phyloP scores from a whole-genome alignment of 768 basidiomycete species.

The Auricularia heimuer region DNA sequence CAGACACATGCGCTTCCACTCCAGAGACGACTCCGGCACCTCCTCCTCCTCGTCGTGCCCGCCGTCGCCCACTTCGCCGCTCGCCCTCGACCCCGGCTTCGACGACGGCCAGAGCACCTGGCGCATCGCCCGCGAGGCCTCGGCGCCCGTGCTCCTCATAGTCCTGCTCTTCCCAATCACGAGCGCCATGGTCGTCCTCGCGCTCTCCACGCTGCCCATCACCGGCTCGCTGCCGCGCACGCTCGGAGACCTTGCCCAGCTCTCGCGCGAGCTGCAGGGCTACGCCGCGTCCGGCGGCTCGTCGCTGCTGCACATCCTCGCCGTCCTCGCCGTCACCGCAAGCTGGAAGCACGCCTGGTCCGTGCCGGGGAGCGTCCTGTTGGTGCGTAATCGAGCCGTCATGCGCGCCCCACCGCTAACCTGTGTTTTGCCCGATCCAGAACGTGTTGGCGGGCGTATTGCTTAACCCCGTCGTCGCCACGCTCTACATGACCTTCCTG shows the following conservation, averaged over 20 bases:
- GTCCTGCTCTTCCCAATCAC: constrained; percentile 63
- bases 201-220: constrained; percentile 51
- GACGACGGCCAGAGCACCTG: constrained; percentile 30
- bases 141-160: constrained; percentile 55
- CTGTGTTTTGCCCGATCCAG: constrained; percentile 28
- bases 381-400: constrained; percentile 40
- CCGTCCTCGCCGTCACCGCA: constrained; percentile 72
- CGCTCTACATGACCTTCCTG: constrained; percentile 69
- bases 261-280: constrained; percentile 65
- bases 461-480: constrained; percentile 74
- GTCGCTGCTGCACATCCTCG: constrained; percentile 66
- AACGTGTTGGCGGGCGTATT: constrained; percentile 86
- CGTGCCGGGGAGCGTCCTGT: constrained; percentile 85
- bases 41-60: constrained; percentile 31
- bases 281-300: constrained; percentile 63
- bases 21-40: constrained; percentile 4
- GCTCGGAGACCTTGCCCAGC: constrained; percentile 60
- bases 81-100: constrained; percentile 45
- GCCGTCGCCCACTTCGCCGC: constrained; percentile 16
- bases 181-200: constrained; percentile 38
- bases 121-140: constrained; percentile 31
- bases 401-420: constrained; percentile 10
- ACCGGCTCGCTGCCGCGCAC: constrained; percentile 69
- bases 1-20: constrained; percentile 8
- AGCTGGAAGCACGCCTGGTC: constrained; percentile 98